These are phyloP conservation scores for Asterionellopsis glacialis DNA, from an alignment of 108 stramenopile species.

Conservation along the genomic window DNA sequence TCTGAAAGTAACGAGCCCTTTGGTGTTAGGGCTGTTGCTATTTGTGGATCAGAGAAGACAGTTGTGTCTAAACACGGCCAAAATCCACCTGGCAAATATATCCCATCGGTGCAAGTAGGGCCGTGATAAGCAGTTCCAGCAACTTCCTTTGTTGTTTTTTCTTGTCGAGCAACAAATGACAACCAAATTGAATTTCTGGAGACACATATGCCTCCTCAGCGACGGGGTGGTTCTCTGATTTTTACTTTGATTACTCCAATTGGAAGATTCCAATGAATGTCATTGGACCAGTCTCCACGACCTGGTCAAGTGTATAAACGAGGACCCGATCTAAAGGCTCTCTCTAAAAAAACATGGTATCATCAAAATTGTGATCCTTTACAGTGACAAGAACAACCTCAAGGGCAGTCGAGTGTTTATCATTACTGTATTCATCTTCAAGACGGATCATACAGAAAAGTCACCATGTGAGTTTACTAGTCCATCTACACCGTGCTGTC, in stretches of 20 bases:
- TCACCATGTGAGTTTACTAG: too few relatives aligned
- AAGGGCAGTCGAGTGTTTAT: constrained; percentile 71
- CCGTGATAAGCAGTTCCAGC: constrained; percentile 80
- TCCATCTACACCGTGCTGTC: too few relatives aligned
- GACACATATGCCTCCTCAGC: constrained; percentile 81
- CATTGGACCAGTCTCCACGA: constrained; percentile 76
- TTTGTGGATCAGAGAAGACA: constrained; percentile 85
- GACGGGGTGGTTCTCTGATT: constrained; percentile 65
- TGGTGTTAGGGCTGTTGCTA: constrained; percentile 77
- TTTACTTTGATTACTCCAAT: constrained; percentile 86
- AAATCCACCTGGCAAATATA: constrained; percentile 76
- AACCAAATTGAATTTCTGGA: constrained; percentile 89
- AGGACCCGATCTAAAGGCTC: constrained; percentile 46
- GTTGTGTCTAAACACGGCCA: constrained; percentile 72
- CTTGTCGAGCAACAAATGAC: constrained; percentile 90
- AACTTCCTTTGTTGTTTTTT: constrained; percentile 84
- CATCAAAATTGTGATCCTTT: constrained; percentile 71
- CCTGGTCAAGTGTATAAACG: constrained; percentile 85
- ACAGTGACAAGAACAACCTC: constrained; percentile 46
- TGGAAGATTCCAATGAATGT: constrained; percentile 87
- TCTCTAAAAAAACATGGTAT: constrained; percentile 43
- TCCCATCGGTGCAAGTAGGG: constrained; percentile 85
- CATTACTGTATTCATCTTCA: constrained; percentile 8
- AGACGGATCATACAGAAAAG: too few relatives aligned
- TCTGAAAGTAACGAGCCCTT: constrained; percentile 15